A percentile compares a stretch with the other conserved stretches of the same genome.
These are phyloP conservation scores for Zelonia costaricensis DNA, from an alignment of 208 protist species.

Conservation along the genomic window DNA sequence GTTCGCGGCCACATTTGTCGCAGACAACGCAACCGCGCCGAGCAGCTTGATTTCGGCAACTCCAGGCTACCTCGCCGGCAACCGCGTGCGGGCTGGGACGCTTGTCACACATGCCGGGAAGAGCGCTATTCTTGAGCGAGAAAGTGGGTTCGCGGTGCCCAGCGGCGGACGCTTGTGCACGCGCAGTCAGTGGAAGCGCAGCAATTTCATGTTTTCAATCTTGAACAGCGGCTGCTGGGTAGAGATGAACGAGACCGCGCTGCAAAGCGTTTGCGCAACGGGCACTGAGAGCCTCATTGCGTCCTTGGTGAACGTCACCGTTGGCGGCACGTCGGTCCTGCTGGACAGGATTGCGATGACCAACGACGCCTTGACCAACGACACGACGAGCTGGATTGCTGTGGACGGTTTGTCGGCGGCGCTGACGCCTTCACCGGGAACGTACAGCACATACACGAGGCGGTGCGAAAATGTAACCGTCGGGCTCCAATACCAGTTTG, in stretches of 20 bases:
- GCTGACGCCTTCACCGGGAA: slow-evolving; percentile 18
- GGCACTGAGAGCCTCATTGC: slow-evolving; percentile 39
- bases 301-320: slow-evolving; percentile 31
- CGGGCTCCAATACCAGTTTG: slow-evolving; percentile 71
- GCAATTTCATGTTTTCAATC: slow-evolving; percentile 60
- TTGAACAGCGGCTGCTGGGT: slow-evolving; percentile 56
- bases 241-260: slow-evolving; percentile 37
- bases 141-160: slow-evolving; percentile 69
- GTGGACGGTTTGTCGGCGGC: slow-evolving; percentile 45
- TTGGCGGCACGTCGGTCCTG: slow-evolving; percentile 9
- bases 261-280: slow-evolving; percentile 44
- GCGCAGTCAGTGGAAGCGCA: slow-evolving; percentile 36
- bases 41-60: slow-evolving; percentile 51
- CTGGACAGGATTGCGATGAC: slow-evolving; percentile 61
- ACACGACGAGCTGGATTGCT: slow-evolving; percentile 70
- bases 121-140: slow-evolving; percentile 47
- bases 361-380: slow-evolving; percentile 74
- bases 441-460: slow-evolving; percentile 46
- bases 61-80: slow-evolving; percentile 56
- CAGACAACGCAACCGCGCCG: slow-evolving; percentile 24
- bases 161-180: slow-evolving; percentile 48
- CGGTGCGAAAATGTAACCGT: slow-evolving; percentile 56
- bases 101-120: slow-evolving; percentile 31
- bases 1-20: slow-evolving; percentile 52
- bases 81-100: slow-evolving; percentile 50